Conservation (phyloP, 2,329 filamentous ascomycete genomes). For the Diaporthe australafricana region DNA sequence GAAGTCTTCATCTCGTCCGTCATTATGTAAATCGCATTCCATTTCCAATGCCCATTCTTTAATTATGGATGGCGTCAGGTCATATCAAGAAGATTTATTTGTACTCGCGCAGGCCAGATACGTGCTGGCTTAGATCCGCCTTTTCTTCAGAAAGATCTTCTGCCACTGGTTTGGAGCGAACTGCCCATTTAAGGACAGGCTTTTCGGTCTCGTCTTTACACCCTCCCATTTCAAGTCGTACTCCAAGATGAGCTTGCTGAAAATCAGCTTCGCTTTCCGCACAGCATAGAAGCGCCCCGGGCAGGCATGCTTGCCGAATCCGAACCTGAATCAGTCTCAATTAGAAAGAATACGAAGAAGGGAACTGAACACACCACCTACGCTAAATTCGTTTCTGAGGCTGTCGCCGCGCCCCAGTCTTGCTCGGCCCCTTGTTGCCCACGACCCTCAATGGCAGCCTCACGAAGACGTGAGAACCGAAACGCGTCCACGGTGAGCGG, state of each 20-base stretch:
- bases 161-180: neutral
- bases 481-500: neutral
- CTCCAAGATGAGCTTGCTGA: conserved; percentile 42
- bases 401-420: neutral
- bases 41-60: too few relatives aligned
- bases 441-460: neutral
- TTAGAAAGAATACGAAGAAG: neutral
- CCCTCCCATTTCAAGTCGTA: conserved; percentile 43
- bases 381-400: neutral
- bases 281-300: conserved; percentile 51
- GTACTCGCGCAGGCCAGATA: too few relatives aligned
- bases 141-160: too few relatives aligned
- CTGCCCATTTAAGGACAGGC: neutral
- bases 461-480: neutral
- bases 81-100: too few relatives aligned
- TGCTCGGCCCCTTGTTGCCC: too few relatives aligned
- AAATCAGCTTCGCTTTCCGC: conserved; percentile 50
- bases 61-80: too few relatives aligned
- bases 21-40: too few relatives aligned
- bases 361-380: too few relatives aligned
- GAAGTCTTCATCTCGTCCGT: too few relatives aligned
- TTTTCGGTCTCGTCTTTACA: neutral
- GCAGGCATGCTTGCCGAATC: conserved; percentile 53
- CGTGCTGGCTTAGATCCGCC: too few relatives aligned
- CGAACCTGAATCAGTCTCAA: conserved; percentile 42